Conservation (phyloP, 2,329 filamentous ascomycete genomes). For the Aspergillus neotritici region DNA sequence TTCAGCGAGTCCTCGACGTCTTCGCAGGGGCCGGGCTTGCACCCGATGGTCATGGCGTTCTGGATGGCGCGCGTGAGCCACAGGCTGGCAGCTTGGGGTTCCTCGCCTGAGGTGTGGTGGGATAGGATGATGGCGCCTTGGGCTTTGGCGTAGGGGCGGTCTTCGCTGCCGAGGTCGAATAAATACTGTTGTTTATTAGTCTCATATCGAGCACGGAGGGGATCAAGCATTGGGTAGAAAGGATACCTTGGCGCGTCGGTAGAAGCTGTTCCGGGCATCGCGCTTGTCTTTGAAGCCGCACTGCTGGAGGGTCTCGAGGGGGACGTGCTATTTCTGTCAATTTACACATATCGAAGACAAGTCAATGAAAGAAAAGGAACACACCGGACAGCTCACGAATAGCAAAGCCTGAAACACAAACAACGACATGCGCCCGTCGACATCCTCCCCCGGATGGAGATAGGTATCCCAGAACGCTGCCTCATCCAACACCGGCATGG, state of each 20-base stretch:
- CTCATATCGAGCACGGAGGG: no score
- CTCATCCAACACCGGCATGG: slow-evolving; percentile 32
- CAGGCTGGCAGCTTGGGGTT: slow-evolving; percentile 25
- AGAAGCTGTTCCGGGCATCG: slow-evolving; percentile 42
- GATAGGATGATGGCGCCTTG: slow-evolving; percentile 29
- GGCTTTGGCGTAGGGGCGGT: slow-evolving; percentile 19
- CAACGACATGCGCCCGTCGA: slow-evolving; percentile 19
- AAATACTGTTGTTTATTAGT: slow-evolving; percentile 17
- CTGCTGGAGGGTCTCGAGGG: slow-evolving; percentile 40
- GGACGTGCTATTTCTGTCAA: slow-evolving; percentile 37
- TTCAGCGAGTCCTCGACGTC: slow-evolving; percentile 34
- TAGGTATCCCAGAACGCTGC: slow-evolving; percentile 42
- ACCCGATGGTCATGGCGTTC: slow-evolving; percentile 45
- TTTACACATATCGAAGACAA: no score
- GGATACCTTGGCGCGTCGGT: slow-evolving; percentile 40
- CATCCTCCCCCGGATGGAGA: not conserved
- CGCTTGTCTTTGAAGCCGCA: slow-evolving; percentile 41
- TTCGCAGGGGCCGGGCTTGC: slow-evolving; percentile 36
- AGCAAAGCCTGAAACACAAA: slow-evolving; percentile 29
- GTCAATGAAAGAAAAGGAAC: no score
- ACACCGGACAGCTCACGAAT: slow-evolving; percentile 29
- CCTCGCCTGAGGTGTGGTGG: slow-evolving; percentile 36
- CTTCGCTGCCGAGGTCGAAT: slow-evolving; percentile 27
- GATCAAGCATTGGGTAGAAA: no score
- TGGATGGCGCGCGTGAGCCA: slow-evolving; percentile 50